Evolutionary conservation across 352 stramenopile genomes (phyloP).

Genomic region (Globisporangium cederbergense): DNA sequence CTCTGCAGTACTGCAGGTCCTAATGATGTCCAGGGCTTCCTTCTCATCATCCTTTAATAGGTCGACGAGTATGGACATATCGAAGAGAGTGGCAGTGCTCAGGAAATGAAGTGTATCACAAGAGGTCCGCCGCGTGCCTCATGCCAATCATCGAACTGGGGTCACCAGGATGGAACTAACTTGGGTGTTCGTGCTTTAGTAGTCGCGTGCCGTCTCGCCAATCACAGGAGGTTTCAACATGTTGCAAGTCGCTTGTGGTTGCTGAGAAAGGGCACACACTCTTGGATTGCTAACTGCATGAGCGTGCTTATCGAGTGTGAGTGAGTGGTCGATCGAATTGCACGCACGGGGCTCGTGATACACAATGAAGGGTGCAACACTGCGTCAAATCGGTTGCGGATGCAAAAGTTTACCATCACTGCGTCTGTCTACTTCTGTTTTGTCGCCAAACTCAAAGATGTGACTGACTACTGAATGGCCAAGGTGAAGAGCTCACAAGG

Average conservation of each 20-base stretch:
- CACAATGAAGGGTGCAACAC: background rate
- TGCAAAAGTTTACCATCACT: background rate
- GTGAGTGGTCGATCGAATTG: no score
- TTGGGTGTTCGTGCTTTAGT: background rate
- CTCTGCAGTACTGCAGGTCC: no score
- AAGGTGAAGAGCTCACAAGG: no score
- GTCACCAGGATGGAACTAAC: background rate
- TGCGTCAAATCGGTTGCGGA: background rate
- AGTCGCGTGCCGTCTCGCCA: background rate
- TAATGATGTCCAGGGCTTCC: no score
- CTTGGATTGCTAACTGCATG: background rate
- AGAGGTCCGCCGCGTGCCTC: background rate
- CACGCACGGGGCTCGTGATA: background rate
- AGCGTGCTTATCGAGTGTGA: no score
- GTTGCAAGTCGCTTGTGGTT: background rate
- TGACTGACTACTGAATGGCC: no score
- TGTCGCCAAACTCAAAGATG: no score
- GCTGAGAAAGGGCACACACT: background rate
- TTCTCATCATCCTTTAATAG: no score
- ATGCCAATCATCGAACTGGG: background rate
- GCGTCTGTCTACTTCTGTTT: no score
- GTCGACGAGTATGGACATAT: background rate
- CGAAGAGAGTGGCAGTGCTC: no score
- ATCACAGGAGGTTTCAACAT: background rate
- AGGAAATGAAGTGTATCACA: background rate